These are phyloP conservation scores for Ophiosphaerella korrae DNA, from an alignment of 2,329 filamentous ascomycete genomes.

Conservation along the genomic window DNA sequence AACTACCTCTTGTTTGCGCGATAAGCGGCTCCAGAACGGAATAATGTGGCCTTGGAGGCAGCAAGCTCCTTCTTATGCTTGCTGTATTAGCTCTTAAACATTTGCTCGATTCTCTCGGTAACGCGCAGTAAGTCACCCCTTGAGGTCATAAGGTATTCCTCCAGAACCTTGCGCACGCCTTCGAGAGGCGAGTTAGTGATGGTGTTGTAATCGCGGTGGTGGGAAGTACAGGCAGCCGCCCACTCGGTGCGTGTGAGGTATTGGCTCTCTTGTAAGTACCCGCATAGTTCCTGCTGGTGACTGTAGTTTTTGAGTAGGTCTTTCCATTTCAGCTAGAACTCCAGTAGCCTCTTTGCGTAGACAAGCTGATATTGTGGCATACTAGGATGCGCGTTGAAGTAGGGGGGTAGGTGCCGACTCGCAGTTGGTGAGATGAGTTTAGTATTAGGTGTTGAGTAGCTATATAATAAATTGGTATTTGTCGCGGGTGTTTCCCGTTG, in stretches of 20 bases:
- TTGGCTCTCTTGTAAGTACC: too few relatives aligned
- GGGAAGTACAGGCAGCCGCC: conserved; percentile 14
- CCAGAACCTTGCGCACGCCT: conserved; percentile 15
- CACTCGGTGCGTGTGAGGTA: conserved; percentile 4
- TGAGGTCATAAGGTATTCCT: conserved; percentile 19
- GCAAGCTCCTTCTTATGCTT: conserved; percentile 14
- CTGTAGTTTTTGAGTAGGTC: too few relatives aligned
- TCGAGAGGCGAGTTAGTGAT: conserved; percentile 14
- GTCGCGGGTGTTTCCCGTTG: too few relatives aligned
- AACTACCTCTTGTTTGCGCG: not conserved
- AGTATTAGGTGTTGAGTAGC: too few relatives aligned
- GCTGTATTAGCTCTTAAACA: conserved; percentile 12
- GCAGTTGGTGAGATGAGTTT: too few relatives aligned
- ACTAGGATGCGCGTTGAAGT: too few relatives aligned
- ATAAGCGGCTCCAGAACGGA: conserved; percentile 1
- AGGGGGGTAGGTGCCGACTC: too few relatives aligned
- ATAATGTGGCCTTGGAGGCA: not conserved
- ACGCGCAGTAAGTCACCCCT: conserved; percentile 17
- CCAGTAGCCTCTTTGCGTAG: conserved; percentile 15
- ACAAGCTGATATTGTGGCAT: conserved; percentile 7
- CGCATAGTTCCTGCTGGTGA: too few relatives aligned
- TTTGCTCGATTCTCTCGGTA: conserved; percentile 9
- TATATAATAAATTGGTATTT: too few relatives aligned
- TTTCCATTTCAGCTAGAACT: conserved; percentile 3
- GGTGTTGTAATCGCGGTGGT: conserved; percentile 11